Evolutionary conservation across 1,284 basidiomycete genomes (phyloP), one percentile per base, ranked within the genome.

Genomic region (Austropuccinia psidii): DNA sequence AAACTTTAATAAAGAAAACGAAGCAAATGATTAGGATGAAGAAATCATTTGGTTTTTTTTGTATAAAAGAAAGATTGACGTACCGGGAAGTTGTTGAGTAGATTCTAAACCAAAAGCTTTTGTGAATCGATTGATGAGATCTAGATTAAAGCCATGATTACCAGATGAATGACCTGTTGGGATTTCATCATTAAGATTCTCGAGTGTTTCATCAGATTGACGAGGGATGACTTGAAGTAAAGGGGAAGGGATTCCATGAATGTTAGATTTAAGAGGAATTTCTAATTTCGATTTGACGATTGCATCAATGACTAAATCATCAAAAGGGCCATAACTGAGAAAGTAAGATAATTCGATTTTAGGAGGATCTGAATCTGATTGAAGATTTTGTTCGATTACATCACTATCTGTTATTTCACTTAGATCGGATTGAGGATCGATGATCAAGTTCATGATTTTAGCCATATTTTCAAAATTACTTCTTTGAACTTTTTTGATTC

Each of bases 381-480:
- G 31, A 9, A 43, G 43, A 41, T 64, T 33, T 37, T 60, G 29
- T 37, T 61, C 60, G 43, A 64, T 61, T 33, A 64, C 29, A 15
- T 31, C 60, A 55, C 45, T 39, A 31, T 65, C 50, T 15, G 39
- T 29, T 19, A 21, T 33, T 13, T 27, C 13, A 9, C 47, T 33
- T 35, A 57, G 33, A 19, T 33, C 43, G 24, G 49, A 13, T 55
- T 35, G 39, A 19, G 41, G 65, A 24, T 73, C 70, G 4, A 65
- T 29, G n/a, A 65, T 61, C 21, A 73, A 47, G 41, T 27, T 52
- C 29, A 77, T 49, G 29, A 78, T 60, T 27, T 76, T 76, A 45
- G 76, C 78, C 13, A 79, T 75, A 3, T 76, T 75, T 50, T 77
- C 74, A 49, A 76, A 76, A 13, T 35, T 43, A 8, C 75, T 64